phyloP scores from a whole-genome alignment of 202 grass and related monocot species.

The Digitaria exilis region DNA sequence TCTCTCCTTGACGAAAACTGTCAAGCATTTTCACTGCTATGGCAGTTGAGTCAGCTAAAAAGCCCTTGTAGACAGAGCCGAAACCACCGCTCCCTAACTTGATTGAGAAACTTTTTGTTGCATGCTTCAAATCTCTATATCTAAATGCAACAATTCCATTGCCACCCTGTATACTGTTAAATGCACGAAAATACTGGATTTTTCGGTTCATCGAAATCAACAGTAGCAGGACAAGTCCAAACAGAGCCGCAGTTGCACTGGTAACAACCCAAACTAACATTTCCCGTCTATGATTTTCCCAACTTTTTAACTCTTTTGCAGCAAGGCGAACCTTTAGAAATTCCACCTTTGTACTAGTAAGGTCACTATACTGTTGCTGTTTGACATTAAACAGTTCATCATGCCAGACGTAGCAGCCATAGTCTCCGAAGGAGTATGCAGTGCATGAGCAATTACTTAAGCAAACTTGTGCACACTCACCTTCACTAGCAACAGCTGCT shows the following conservation, averaged over 20 bases:
- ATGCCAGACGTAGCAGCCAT: conserved; percentile 49
- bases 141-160: conserved; percentile 39
- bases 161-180: background rate
- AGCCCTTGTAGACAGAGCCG: conserved; percentile 58
- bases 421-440: conserved; percentile 31
- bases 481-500: background rate
- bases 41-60: conserved; percentile 3
- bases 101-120: conserved; percentile 47
- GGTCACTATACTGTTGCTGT: background rate
- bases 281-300: background rate
- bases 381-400: conserved; percentile 37
- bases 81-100: conserved; percentile 51
- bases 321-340: conserved; percentile 31
- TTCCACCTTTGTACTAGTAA: background rate
- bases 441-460: conserved; percentile 54
- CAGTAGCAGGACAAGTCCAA: conserved; percentile 1
- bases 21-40: conserved; percentile 67
- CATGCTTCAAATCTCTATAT: conserved; percentile 34
- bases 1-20: conserved; percentile 50
- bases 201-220: background rate
- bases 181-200: background rate
- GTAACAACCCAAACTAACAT: background rate
- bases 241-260: background rate
- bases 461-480: conserved; percentile 41
- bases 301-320: conserved; percentile 27